A percentile compares a stretch with the other conserved stretches of the same genome.
phyloP scores from a whole-genome alignment of 2,329 filamentous ascomycete species.

The Keithomyces neogunnii region DNA sequence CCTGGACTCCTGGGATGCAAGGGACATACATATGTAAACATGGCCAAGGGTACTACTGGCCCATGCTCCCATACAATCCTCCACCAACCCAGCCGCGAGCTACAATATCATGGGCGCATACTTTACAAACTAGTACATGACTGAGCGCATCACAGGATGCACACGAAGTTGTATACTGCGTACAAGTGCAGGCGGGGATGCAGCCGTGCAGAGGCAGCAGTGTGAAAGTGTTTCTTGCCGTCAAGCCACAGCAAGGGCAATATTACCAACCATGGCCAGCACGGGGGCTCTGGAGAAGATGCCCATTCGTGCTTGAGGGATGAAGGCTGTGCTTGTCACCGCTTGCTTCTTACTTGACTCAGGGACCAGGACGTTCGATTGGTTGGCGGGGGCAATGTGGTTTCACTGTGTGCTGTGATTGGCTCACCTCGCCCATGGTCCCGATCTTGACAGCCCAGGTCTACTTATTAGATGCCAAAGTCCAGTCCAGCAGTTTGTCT shows the following conservation, averaged over 20 bases:
- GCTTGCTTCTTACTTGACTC: background rate
- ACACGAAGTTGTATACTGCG: too few relatives aligned
- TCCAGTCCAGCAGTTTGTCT: too few relatives aligned
- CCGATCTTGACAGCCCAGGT: background rate
- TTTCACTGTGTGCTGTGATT: constrained; percentile 6
- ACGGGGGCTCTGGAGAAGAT: background rate
- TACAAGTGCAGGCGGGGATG: background rate
- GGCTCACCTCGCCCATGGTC: background rate
- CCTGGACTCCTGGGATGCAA: too few relatives aligned
- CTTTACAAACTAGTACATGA: too few relatives aligned
- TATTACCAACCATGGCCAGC: background rate
- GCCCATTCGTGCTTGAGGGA: constrained; percentile 1
- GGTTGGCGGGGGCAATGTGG: constrained; percentile 8
- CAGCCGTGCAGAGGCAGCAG: background rate
- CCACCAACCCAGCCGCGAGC: too few relatives aligned
- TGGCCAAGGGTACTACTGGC: too few relatives aligned
- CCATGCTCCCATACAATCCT: too few relatives aligned
- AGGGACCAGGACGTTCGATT: constrained; percentile 4
- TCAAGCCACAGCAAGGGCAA: background rate
- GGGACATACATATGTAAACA: too few relatives aligned
- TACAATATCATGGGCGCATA: too few relatives aligned
- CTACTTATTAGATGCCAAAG: background rate
- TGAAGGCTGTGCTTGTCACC: background rate
- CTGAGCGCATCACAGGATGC: too few relatives aligned
- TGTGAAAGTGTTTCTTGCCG: background rate